phyloP scores from a whole-genome alignment of 2,329 filamentous ascomycete species.

The Colletotrichum cordylinicola region DNA sequence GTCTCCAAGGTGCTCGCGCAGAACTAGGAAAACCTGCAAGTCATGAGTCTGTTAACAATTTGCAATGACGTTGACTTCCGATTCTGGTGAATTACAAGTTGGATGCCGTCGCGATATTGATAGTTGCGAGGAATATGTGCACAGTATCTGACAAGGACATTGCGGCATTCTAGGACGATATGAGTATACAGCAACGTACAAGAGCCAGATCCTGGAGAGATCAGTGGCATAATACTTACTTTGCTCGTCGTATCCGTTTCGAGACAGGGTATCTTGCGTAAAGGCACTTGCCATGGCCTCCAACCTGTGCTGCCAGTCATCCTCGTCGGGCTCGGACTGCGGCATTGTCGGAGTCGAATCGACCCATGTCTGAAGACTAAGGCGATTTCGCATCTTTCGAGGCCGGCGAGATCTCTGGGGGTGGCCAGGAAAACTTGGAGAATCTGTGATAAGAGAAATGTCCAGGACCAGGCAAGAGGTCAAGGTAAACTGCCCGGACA shows the following conservation, averaged over 20 bases:
- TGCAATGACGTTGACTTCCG: too few relatives aligned
- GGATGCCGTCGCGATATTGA: conserved; percentile 50
- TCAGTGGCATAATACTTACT: background rate
- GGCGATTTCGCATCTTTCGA: conserved; percentile 3
- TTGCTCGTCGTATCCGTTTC: conserved; percentile 15
- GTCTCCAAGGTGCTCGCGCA: conserved; percentile 49
- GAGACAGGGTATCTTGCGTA: background rate
- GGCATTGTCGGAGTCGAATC: background rate
- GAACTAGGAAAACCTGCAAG: conserved; percentile 44
- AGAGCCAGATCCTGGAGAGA: background rate
- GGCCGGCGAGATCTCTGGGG: background rate
- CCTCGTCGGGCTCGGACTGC: background rate
- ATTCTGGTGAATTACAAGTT: conserved; percentile 34
- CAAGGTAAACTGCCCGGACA: background rate
- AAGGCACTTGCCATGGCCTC: background rate
- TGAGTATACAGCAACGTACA: background rate
- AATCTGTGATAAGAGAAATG: background rate
- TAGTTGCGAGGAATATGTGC: conserved; percentile 50
- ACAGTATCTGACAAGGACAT: conserved; percentile 49
- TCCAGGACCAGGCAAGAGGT: background rate
- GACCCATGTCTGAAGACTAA: conserved; percentile 12
- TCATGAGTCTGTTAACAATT: background rate
- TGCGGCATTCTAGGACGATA: conserved; percentile 44
- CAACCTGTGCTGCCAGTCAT: conserved; percentile 3
- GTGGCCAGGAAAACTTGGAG: background rate